Evolutionary conservation across 805 yeast genomes (phyloP).

Genomic region (Ogataea ramenticola): DNA sequence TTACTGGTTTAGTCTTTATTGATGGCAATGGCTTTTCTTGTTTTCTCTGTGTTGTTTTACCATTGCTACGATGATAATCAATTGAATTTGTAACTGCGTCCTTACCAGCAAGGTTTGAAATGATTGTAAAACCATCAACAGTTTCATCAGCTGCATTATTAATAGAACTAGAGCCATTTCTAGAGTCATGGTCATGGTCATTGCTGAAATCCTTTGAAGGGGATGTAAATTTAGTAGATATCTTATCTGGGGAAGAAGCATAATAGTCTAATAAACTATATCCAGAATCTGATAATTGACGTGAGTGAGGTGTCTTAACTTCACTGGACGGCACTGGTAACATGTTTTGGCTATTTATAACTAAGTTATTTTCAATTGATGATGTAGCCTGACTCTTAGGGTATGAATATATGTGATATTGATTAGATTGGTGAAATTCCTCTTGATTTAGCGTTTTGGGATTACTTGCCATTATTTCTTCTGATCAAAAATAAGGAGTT

Average conservation of each 20-base stretch:
- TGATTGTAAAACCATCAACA: background rate
- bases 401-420: too few relatives aligned
- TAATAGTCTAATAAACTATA: slow-evolving; percentile 14
- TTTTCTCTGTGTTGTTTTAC: background rate
- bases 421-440: too few relatives aligned
- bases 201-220: background rate
- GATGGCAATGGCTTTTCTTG: background rate
- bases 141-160: background rate
- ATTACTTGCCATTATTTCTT: too few relatives aligned
- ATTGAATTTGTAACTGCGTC: background rate
- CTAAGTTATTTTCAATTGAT: background rate
- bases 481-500: too few relatives aligned
- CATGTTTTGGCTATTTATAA: background rate
- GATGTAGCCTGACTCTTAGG: slow-evolving; percentile 2
- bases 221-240: background rate
- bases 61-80: background rate
- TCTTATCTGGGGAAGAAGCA: slow-evolving; percentile 2
- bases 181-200: too few relatives aligned
- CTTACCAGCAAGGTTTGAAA: background rate
- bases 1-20: background rate
- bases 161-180: too few relatives aligned
- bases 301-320: background rate
- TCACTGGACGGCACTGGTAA: background rate
- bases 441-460: too few relatives aligned
- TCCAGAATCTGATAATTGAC: slow-evolving; percentile 13